Conservation (phyloP, 306 rosid species). For the Urtica urens region DNA sequence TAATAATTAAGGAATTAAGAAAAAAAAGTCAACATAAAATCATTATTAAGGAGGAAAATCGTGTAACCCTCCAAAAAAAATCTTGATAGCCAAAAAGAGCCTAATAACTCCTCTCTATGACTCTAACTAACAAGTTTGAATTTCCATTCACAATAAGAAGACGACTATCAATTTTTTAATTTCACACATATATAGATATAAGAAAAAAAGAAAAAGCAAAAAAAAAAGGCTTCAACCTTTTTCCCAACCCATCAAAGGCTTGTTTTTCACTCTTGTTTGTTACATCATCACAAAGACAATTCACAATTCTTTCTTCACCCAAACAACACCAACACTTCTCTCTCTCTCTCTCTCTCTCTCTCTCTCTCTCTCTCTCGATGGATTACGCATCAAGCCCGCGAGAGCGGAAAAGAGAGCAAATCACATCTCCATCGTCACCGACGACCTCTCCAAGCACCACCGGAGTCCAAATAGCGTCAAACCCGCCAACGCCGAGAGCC, state of each 20-base stretch:
- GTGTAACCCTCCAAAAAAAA: no score
- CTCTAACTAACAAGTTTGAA: no score
- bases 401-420: conserved; percentile 44
- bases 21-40: no score
- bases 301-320: conserved; percentile 24
- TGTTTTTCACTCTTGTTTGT: conserved; percentile 38
- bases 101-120: no score
- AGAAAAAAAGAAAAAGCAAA: conserved; percentile 22
- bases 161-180: no score
- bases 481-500: conserved; percentile 26
- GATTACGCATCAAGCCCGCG: conserved; percentile 51
- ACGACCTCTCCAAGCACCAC: conserved; percentile 48
- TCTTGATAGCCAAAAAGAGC: no score
- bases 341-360: conserved; percentile 5
- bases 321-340: conserved; percentile 11
- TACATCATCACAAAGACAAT: neutral
- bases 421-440: conserved; percentile 14
- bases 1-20: no score
- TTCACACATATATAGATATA: neutral
- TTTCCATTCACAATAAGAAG: no score
- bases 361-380: conserved; percentile 31
- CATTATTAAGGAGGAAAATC: no score
- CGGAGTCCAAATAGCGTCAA: conserved; percentile 36
- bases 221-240: conserved; percentile 26
- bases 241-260: conserved; percentile 25